A percentile compares a stretch with the other conserved stretches of the same genome.
phyloP scores from a whole-genome alignment of 345 rosid genomes.

The Jatropha curcas region DNA sequence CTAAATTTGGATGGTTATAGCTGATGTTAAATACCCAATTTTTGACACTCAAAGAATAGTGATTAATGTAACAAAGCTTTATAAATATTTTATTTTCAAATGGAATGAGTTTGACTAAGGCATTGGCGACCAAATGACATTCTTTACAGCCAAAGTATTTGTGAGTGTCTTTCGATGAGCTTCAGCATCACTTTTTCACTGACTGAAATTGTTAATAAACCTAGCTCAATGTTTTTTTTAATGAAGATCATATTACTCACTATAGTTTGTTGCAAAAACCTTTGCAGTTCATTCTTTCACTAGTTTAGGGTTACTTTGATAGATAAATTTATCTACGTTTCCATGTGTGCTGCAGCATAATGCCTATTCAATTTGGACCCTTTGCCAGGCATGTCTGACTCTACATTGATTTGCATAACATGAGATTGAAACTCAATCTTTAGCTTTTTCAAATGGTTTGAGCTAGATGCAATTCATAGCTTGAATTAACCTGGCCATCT shows the following conservation, averaged over 20 bases:
- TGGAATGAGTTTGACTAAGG: neutral
- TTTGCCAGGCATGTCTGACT: neutral
- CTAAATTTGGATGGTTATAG: neutral
- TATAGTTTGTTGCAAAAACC: slow-evolving; percentile 1
- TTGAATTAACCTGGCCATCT: neutral
- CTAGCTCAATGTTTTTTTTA: neutral
- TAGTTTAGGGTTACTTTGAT: neutral
- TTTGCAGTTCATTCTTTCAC: neutral
- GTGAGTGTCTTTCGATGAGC: neutral
- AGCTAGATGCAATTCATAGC: neutral
- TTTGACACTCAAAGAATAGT: neutral
- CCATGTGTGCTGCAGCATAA: neutral
- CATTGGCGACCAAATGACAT: neutral
- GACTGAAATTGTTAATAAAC: neutral
- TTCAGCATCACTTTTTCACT: neutral
- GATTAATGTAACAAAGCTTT: neutral
- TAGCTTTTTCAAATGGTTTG: neutral
- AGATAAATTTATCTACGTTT: neutral
- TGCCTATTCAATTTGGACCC: neutral
- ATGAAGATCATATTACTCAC: neutral
- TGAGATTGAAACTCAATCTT: neutral
- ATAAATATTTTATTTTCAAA: neutral
- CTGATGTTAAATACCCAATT: neutral
- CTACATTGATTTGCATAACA: neutral
- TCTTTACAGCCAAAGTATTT: neutral